phyloP scores from a whole-genome alignment of 495 filamentous ascomycete genomes.

The Talaromyces liani region DNA sequence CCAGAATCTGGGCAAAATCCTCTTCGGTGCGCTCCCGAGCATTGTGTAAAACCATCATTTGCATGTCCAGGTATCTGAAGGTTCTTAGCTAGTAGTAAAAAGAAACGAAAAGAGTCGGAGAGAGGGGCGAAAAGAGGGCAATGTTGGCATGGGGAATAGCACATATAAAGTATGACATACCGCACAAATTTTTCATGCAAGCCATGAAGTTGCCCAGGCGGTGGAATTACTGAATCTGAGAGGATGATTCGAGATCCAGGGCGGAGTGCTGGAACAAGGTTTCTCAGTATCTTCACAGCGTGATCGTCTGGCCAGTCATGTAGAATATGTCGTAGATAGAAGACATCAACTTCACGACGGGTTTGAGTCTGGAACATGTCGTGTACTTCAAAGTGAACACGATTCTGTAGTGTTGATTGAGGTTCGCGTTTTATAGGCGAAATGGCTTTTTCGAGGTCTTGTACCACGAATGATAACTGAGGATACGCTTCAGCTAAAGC shows the following conservation, averaged over 20 bases:
- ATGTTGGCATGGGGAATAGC: no score
- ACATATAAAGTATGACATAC: not conserved
- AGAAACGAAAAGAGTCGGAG: no score
- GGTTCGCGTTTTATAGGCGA: no score
- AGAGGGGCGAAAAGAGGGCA: no score
- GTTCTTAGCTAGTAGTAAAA: not conserved
- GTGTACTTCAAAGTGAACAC: constrained; percentile 39
- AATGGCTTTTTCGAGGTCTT: no score
- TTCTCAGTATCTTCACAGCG: constrained; percentile 27
- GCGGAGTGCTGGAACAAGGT: constrained; percentile 24
- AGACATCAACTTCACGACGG: constrained; percentile 28
- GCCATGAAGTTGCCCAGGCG: not conserved
- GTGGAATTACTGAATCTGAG: constrained; percentile 33
- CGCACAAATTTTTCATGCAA: not conserved
- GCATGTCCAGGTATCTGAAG: constrained; percentile 18
- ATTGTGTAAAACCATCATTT: constrained; percentile 28
- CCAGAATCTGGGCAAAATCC: constrained; percentile 22
- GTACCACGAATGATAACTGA: no score
- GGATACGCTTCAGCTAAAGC: no score
- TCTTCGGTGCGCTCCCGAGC: constrained; percentile 24
- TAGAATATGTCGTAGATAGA: constrained; percentile 38
- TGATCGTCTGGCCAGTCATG: constrained; percentile 37
- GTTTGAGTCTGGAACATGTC: constrained; percentile 50
- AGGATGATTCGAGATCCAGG: constrained; percentile 28
- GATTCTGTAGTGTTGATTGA: constrained; percentile 5